Evolutionary conservation across 371 early-diverging fungal genomes (phyloP), one percentile per base, ranked within the genome.

Genomic region (Lichtheimia hyalospora): DNA sequence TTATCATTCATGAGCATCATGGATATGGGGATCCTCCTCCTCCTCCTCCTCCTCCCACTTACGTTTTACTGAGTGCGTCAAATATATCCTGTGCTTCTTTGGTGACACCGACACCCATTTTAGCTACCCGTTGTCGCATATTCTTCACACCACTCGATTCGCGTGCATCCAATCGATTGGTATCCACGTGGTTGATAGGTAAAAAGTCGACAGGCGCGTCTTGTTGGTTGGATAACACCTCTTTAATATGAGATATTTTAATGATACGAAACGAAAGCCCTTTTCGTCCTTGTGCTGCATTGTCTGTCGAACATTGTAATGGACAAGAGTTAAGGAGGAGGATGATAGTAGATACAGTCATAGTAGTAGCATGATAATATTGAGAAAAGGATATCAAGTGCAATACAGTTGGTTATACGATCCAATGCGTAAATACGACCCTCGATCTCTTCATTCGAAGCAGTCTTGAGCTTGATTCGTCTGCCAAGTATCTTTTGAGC

Each of bases 41-140:
- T 2, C 8, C 6, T 23, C 15, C 1, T 27, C 18, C 10, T 2
- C 40, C 8, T 6, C 4, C 15, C 16, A 65, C 82, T 66, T 83
- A 89, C 83, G 93, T 93, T 72, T 90, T 91, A 55, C 84, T 84
- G 27, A 93, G 70, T 16, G 92, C 91, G 73, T 93, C 89, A 64
- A 93, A 93, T 59, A 93, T 88, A 48, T 83, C 82, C 72, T 93
- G 92, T 10, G 83, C 92, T 70, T 85, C 82, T 50, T 81, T 79
- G 56, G 88, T 84, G 12, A 93, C 93, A 34, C 93, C 93, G 24
- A 91, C 90, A 52, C 93, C 93, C 58, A 90, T 86, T 46, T 87
- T 84, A n/a, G 87, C 81, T 27, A 81, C 82, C 18, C 84, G 80
- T 46, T 74, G 81, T 57, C 74, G 77, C 44, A 85, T 81, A 57